phyloP scores from a whole-genome alignment of 1,284 basidiomycete species.

The Fomes fomentarius region DNA sequence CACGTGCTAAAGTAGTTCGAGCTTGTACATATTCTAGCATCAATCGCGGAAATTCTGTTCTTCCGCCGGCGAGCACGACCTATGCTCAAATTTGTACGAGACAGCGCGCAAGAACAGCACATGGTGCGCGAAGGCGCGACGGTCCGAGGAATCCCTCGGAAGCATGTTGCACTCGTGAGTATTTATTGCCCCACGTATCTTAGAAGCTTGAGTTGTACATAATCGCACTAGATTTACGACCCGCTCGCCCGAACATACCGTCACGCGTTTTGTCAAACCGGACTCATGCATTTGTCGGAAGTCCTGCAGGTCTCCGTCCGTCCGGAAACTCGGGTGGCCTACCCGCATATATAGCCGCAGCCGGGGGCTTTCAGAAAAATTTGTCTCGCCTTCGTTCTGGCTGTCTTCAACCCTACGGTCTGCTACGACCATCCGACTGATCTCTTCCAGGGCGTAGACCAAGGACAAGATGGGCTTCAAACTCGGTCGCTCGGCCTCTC shows the following conservation, averaged over 20 bases:
- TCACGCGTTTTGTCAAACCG: neutral
- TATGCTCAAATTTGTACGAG: too few species aligned
- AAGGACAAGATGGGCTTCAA: neutral
- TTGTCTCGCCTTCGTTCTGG: neutral
- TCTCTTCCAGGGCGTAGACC: neutral
- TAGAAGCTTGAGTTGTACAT: neutral
- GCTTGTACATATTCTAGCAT: too few species aligned
- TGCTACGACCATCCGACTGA: too few species aligned
- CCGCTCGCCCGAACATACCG: neutral
- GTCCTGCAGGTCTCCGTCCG: neutral
- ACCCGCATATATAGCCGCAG: neutral
- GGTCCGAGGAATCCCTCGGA: neutral
- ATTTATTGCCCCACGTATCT: neutral
- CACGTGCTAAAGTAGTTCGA: too few species aligned
- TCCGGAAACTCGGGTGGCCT: neutral
- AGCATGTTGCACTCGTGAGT: neutral
- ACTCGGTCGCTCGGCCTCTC: neutral
- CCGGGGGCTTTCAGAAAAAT: neutral
- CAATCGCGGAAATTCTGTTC: too few species aligned
- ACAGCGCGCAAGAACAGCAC: too few species aligned
- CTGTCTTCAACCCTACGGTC: neutral
- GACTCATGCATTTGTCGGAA: conserved; percentile 5
- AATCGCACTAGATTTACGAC: neutral
- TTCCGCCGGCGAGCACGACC: too few species aligned
- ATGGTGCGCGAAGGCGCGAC: too few species aligned